Conservation (phyloP, 2,329 filamentous ascomycete species). For the Erysiphe pulchra region DNA sequence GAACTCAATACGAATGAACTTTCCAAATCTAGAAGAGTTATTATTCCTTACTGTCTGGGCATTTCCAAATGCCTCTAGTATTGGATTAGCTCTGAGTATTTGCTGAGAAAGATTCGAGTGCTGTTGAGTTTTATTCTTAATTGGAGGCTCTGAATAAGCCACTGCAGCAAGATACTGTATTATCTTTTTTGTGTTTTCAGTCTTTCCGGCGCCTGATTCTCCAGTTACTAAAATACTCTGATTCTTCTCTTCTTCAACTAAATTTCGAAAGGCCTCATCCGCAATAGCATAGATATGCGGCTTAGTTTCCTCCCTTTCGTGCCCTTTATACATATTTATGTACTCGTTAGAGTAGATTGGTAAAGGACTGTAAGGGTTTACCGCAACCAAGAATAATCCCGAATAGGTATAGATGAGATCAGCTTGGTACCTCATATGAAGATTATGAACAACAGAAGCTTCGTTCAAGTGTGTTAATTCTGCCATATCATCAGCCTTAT, state of each 20-base stretch:
- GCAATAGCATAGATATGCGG: conserved; percentile 97
- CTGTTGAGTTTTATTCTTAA: conserved; percentile 33
- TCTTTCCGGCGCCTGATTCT: conserved; percentile 94
- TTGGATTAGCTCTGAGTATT: conserved; percentile 86
- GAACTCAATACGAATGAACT: conserved; percentile 96
- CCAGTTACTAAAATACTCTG: conserved; percentile 96
- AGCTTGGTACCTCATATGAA: conserved; percentile 81
- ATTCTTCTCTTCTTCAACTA: conserved; percentile 85
- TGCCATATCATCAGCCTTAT: conserved; percentile 98
- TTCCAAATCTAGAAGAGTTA: conserved; percentile 94
- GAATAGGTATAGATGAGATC: conserved; percentile 98
- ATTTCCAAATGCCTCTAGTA: conserved; percentile 93
- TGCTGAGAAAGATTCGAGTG: conserved; percentile 84
- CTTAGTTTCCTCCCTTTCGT: conserved; percentile 76
- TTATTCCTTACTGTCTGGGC: conserved; percentile 95
- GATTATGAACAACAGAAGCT: conserved; percentile 89
- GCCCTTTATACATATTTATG: conserved; percentile 91
- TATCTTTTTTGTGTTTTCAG: conserved; percentile 97
- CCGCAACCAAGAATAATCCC: conserved; percentile 81
- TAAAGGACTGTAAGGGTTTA: conserved; percentile 86
- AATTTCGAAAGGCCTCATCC: conserved; percentile 82
- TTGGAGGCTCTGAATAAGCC: conserved; percentile 53
- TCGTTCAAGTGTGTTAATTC: conserved; percentile 96
- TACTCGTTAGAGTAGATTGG: conserved; percentile 95
- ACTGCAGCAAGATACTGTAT: conserved; percentile 96